Base-by-base conservation (phyloP, 345 rosid species). In the Aquilaria yunnanensis region DNA sequence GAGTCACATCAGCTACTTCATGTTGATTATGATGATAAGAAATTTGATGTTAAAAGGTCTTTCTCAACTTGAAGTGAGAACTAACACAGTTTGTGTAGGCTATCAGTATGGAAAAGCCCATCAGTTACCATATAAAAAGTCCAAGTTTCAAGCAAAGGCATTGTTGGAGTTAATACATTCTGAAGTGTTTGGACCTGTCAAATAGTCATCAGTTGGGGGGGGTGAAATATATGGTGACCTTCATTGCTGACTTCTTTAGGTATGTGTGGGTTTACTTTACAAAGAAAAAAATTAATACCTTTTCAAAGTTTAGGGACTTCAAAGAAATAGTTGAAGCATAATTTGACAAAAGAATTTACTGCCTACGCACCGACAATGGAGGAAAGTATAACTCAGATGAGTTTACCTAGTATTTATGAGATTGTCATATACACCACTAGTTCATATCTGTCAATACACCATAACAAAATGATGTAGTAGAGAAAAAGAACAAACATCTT, bases 81-180 rank as follows among this genome's bases (percentile, higher is more conserved):
- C 2, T 37, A 32, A 51, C 12, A 60, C 59, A 9, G 13, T 67
- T 12, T 4, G 54, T 31, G n/a, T 9, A 58, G 46, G 57, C 32
- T 58, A 50, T 12, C 51, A 66, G 33, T 58, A 58, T 58, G 31
- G 37, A 0, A 66, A 58, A 57, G 11, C 51, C 4, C 62, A 65
- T 34, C 47, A 65, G 12, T 57, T 65, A 10, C 10, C 41, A 14
- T 68, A 55, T 34, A 50, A 54, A 11, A 59, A 68, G 1, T 68
- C 47, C 0, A 64, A 49, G 4, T 73, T 14, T 3, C 11, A 45
- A 69, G 67, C 12, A 10, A 56, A 64, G 12, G 54, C 9, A 32
- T 63, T 50, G 29, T 41, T 66, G 0, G 49, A 72, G 53, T 52
- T 69, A 33, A 30, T 65, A 4, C 73, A 74, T 11, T 70, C 32